Evolutionary conservation across 345 rosid species (phyloP).

Genomic region (Firmiana major): DNA sequence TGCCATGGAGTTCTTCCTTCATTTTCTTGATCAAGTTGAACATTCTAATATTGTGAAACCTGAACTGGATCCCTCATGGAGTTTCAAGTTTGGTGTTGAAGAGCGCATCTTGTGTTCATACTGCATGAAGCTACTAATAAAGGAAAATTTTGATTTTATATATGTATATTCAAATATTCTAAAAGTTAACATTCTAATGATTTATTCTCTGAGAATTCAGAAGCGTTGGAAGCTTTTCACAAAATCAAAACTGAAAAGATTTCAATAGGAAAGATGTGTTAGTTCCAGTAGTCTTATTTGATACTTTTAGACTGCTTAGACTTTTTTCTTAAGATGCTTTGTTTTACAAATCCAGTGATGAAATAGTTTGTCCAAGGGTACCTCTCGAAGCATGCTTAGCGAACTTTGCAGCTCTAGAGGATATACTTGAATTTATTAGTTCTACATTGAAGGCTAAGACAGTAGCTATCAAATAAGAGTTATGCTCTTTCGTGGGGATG

Average conservation of each 20-base stretch:
- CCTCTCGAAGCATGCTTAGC: conserved; percentile 90
- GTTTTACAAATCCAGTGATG: conserved; percentile 57
- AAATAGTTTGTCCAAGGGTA: conserved; percentile 88
- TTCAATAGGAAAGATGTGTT: conserved; percentile 71
- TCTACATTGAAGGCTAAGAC: conserved; percentile 84
- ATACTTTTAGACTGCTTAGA: conserved; percentile 14
- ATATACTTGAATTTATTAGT: conserved; percentile 78
- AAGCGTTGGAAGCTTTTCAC: conserved; percentile 60
- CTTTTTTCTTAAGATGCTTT: conserved; percentile 24
- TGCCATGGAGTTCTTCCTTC: conserved; percentile 91
- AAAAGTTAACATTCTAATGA: neutral
- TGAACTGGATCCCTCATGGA: conserved; percentile 72
- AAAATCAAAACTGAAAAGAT: conserved; percentile 57
- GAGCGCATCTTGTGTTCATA: conserved; percentile 77
- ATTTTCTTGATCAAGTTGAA: conserved; percentile 88
- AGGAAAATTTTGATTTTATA: conserved; percentile 38
- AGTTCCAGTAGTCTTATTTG: conserved; percentile 30
- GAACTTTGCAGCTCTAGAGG: conserved; percentile 75
- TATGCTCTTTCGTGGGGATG: neutral
- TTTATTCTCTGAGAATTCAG: conserved; percentile 44
- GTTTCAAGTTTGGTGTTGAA: conserved; percentile 95
- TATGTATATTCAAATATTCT: neutral
- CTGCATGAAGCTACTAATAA: conserved; percentile 79
- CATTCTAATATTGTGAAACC: conserved; percentile 54
- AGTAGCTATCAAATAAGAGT: conserved; percentile 74